Evolutionary conservation across 2,329 filamentous ascomycete genomes (phyloP).

Genomic region (Pseudogymnoascus sp.): DNA sequence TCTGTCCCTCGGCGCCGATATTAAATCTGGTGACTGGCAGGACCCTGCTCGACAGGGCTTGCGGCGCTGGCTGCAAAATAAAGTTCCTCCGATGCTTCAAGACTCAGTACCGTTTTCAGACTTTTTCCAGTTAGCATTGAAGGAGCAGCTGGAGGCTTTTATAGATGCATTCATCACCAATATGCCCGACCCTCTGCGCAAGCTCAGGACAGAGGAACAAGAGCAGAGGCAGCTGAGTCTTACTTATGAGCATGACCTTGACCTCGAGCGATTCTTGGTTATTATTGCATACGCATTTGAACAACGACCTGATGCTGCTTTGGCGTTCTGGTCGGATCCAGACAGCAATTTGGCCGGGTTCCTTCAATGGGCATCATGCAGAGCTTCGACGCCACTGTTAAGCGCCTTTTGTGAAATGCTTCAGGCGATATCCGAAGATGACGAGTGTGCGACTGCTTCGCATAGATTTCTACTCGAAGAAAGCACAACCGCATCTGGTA

Average conservation of each 20-base stretch:
- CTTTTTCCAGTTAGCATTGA: constrained; percentile 64
- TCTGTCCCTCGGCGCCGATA: constrained; percentile 72
- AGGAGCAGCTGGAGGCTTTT: constrained; percentile 78
- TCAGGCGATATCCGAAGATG: constrained; percentile 74
- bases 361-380: constrained; percentile 90
- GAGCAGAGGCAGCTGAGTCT: constrained; percentile 67
- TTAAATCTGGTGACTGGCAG: constrained; percentile 74
- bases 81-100: constrained; percentile 59
- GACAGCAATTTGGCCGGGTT: constrained; percentile 94
- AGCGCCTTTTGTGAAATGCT: constrained; percentile 97
- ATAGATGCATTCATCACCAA: constrained; percentile 91
- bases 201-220: constrained; percentile 80
- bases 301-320: constrained; percentile 71
- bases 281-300: constrained; percentile 91
- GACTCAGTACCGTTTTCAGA: constrained; percentile 62
- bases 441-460: constrained; percentile 73
- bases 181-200: constrained; percentile 83
- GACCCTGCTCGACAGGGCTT: constrained; percentile 79
- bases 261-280: constrained; percentile 83
- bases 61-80: constrained; percentile 73
- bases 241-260: constrained; percentile 57
- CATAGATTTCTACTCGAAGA: constrained; percentile 90
- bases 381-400: constrained; percentile 91
- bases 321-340: constrained; percentile 84
- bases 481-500: constrained; percentile 61